Conservation (phyloP, 2,329 filamentous ascomycete species). For the Dissoconium aciculare region DNA sequence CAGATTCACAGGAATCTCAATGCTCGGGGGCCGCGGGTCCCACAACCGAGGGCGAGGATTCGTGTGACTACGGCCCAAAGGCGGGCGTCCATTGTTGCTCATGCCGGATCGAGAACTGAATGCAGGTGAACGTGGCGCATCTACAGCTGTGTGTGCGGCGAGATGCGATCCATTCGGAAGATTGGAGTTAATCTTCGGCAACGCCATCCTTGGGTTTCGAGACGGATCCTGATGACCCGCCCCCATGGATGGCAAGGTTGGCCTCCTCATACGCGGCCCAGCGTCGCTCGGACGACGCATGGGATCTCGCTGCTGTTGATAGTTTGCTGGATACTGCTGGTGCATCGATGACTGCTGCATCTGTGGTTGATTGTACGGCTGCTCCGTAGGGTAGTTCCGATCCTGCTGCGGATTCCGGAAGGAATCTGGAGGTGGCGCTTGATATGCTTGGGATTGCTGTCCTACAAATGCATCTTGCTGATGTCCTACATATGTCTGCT, state of each 20-base stretch:
- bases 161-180: constrained; percentile 20
- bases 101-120: constrained; percentile 14
- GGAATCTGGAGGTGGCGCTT: too few relatives aligned
- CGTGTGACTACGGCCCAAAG: constrained; percentile 16
- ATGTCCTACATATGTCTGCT: too few relatives aligned
- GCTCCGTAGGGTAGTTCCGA: too few relatives aligned
- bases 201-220: constrained; percentile 11
- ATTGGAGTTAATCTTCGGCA: constrained; percentile 20
- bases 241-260: too few relatives aligned
- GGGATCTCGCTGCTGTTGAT: constrained; percentile 7
- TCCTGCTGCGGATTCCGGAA: too few relatives aligned
- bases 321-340: constrained; percentile 5
- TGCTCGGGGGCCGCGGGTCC: constrained; percentile 22
- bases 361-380: too few relatives aligned
- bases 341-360: too few relatives aligned
- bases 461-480: too few relatives aligned
- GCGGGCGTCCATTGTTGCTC: constrained; percentile 16
- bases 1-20: constrained; percentile 30
- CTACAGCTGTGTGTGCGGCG: constrained; percentile 35
- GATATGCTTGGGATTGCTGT: too few relatives aligned
- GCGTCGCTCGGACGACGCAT: constrained; percentile 6
- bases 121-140: constrained; percentile 34
- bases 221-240: too few relatives aligned
- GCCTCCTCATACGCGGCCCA: too few relatives aligned
- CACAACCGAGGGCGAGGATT: constrained; percentile 21